phyloP scores from a whole-genome alignment of 352 stramenopile genomes.

The Halophytophthora polymorphica region DNA sequence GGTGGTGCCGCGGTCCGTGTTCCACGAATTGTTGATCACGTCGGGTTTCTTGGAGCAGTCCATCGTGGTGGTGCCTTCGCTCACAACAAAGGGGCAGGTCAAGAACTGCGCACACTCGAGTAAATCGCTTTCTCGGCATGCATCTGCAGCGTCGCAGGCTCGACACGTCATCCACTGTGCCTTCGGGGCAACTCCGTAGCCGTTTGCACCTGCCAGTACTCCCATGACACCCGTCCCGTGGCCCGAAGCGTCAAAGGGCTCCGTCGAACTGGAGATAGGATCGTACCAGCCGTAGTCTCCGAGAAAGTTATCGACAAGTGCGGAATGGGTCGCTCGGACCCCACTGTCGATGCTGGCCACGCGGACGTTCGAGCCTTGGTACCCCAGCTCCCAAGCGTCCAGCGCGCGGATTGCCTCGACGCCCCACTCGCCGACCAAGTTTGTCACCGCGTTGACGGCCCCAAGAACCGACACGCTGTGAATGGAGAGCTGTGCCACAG shows the following conservation, averaged over 20 bases:
- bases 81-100: constrained; percentile 28
- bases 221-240: constrained; percentile 41
- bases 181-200: constrained; percentile 34
- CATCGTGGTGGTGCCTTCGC: constrained; percentile 2
- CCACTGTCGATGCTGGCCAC: constrained; percentile 50
- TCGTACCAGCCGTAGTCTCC: constrained; percentile 54
- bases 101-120: constrained; percentile 47
- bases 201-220: constrained; percentile 22
- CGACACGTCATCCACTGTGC: constrained; percentile 44
- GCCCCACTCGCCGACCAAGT: constrained; percentile 33
- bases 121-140: constrained; percentile 32
- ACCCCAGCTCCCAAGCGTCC: constrained; percentile 32
- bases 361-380: constrained; percentile 34
- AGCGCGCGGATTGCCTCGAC: constrained; percentile 37
- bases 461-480: not conserved
- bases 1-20: constrained; percentile 30
- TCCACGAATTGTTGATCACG: constrained; percentile 69
- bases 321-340: constrained; percentile 30
- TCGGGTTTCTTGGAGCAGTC: constrained; percentile 48
- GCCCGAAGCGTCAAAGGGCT: constrained; percentile 31
- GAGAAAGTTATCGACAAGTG: constrained; percentile 32
- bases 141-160: constrained; percentile 25
- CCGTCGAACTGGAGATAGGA: constrained; percentile 20
- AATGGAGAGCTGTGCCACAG: constrained; percentile 16
- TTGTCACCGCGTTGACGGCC: not conserved